Conservation (phyloP, 2,329 filamentous ascomycete species). For the Coniella lustricola region DNA sequence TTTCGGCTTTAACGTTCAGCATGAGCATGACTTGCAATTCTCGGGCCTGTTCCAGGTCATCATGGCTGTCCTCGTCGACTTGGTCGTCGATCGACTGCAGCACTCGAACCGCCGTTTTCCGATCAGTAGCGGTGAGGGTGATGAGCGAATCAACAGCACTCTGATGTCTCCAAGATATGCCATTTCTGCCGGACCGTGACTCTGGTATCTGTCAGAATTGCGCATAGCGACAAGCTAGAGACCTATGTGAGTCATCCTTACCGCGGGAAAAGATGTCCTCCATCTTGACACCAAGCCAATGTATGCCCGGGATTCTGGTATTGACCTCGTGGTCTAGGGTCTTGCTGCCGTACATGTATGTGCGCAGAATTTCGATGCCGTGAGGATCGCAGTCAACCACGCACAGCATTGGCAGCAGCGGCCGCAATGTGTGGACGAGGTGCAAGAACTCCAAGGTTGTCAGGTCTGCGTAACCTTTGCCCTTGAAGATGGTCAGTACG, state of each 20-base stretch:
- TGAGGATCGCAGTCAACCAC: constrained; percentile 73
- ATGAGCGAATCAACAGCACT: constrained; percentile 20
- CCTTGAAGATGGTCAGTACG: constrained; percentile 36
- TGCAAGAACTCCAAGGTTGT: constrained; percentile 60
- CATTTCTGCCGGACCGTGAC: not conserved
- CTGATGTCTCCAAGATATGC: not conserved
- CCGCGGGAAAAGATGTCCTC: constrained; percentile 30
- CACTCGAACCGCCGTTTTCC: constrained; percentile 48
- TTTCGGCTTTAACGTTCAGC: constrained; percentile 69
- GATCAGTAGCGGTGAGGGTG: constrained; percentile 47
- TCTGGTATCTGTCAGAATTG: not conserved
- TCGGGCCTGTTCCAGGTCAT: constrained; percentile 33
- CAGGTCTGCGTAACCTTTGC: constrained; percentile 76
- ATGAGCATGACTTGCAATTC: constrained; percentile 69
- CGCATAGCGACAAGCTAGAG: not conserved
- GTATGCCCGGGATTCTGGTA: constrained; percentile 41
- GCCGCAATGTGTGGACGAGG: constrained; percentile 39
- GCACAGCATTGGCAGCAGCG: constrained; percentile 50
- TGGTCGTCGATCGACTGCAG: constrained; percentile 35
- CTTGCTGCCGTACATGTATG: constrained; percentile 65
- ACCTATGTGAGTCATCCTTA: not conserved
- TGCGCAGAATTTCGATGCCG: constrained; percentile 65
- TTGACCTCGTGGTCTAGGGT: constrained; percentile 53
- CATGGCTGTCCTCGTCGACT: constrained; percentile 18
- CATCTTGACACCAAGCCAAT: constrained; percentile 58